A percentile compares a stretch with the other conserved stretches of the same genome.
Conservation (phyloP, 345 rosid species). For the Salix viminalis region DNA sequence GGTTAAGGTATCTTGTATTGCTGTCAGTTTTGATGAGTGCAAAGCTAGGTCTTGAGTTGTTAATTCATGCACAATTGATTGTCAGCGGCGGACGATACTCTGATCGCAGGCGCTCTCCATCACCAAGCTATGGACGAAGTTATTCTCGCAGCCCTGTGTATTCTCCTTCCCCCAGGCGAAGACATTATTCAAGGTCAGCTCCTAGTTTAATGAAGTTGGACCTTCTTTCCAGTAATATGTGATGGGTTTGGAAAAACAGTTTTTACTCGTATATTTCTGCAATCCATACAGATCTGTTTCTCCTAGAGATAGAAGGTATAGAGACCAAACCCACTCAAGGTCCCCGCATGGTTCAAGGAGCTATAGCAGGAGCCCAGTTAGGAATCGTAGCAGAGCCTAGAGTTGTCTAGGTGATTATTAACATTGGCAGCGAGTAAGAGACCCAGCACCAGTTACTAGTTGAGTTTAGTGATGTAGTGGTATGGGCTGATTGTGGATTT, state of each 20-base stretch:
- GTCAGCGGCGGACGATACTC: conserved; percentile 40
- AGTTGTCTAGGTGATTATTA: conserved; percentile 31
- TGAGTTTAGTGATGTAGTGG: neutral
- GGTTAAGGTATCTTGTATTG: neutral
- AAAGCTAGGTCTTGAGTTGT: neutral
- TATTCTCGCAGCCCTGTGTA: conserved; percentile 49
- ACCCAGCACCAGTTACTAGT: neutral
- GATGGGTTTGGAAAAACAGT: neutral
- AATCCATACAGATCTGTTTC: conserved; percentile 52
- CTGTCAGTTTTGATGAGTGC: neutral
- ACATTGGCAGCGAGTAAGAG: neutral
- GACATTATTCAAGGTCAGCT: conserved; percentile 47
- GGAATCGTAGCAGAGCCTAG: conserved; percentile 11
- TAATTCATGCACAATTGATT: neutral
- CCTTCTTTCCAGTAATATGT: neutral
- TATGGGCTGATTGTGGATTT: neutral
- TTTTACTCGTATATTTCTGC: neutral
- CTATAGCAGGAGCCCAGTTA: conserved; percentile 31
- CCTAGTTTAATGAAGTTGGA: neutral
- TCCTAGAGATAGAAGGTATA: conserved; percentile 43
- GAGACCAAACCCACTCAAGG: conserved; percentile 51
- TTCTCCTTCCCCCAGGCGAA: conserved; percentile 49
- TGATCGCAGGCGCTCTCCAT: conserved; percentile 59
- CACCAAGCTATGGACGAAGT: conserved; percentile 51
- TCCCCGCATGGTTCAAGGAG: conserved; percentile 52